phyloP scores from a whole-genome alignment of 2,329 filamentous ascomycete species.

The Hypoxylon sp. region DNA sequence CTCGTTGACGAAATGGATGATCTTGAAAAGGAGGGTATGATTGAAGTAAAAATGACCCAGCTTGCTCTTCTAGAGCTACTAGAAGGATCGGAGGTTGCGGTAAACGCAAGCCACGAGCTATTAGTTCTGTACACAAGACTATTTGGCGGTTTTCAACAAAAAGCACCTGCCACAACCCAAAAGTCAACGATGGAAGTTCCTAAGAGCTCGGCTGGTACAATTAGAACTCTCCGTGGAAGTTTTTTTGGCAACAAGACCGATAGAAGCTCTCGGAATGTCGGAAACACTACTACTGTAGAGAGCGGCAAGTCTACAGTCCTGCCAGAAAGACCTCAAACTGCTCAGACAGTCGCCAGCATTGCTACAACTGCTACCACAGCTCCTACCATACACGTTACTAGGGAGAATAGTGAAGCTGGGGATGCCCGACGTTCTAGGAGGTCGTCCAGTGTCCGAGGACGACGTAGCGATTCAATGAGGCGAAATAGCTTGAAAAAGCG shows the following conservation, averaged over 20 bases:
- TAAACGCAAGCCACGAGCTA: slow-evolving; percentile 90
- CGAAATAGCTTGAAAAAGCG: slow-evolving; percentile 69
- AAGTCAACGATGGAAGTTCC: slow-evolving; percentile 67
- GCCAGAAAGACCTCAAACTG: slow-evolving; percentile 60
- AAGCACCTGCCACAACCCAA: slow-evolving; percentile 57
- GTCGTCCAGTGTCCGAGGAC: slow-evolving; percentile 58
- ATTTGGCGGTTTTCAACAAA: slow-evolving; percentile 72
- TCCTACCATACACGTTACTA: slow-evolving; percentile 83
- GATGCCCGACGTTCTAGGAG: slow-evolving; percentile 57
- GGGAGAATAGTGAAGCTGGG: slow-evolving; percentile 67
- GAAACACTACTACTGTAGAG: slow-evolving; percentile 58
- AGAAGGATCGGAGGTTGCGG: slow-evolving; percentile 86
- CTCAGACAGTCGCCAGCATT: slow-evolving; percentile 59
- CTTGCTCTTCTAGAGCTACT: slow-evolving; percentile 85
- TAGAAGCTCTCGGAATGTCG: slow-evolving; percentile 53
- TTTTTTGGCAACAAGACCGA: slow-evolving; percentile 79
- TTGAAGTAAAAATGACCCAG: slow-evolving; percentile 98
- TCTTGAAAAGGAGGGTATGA: slow-evolving; percentile 85
- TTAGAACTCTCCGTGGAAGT: slow-evolving; percentile 79
- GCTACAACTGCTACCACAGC: slow-evolving; percentile 65
- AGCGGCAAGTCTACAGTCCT: slow-evolving; percentile 53
- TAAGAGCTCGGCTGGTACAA: slow-evolving; percentile 78
- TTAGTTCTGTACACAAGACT: slow-evolving; percentile 85
- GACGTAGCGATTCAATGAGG: slow-evolving; percentile 64
- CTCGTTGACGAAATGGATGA: slow-evolving; percentile 85